Percentiles rank a stretch among this genome's conserved stretches.
Evolutionary conservation across 371 early-diverging fungal species (phyloP).

Genomic region (Mortierella sp.): DNA sequence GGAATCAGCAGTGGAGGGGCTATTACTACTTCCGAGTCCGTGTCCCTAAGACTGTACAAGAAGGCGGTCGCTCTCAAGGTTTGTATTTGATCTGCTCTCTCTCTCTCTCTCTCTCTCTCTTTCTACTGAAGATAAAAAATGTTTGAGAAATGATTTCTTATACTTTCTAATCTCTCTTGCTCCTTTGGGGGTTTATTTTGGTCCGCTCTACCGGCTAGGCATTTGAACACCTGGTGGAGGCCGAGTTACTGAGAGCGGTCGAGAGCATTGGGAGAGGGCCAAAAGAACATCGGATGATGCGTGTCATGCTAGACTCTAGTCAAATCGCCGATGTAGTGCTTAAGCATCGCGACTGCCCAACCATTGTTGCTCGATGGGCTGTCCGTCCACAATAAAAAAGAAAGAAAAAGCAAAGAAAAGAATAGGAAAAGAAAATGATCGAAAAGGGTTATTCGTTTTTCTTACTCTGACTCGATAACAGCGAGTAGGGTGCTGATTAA

Average conservation of each 20-base stretch:
- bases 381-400: slow-evolving; percentile 7
- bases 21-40: slow-evolving; percentile 51
- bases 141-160: too few relatives aligned
- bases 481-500: too few relatives aligned
- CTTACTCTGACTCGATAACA: background rate
- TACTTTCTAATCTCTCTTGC: background rate
- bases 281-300: slow-evolving; percentile 88
- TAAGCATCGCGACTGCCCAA: slow-evolving; percentile 65
- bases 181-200: background rate
- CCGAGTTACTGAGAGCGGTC: slow-evolving; percentile 76
- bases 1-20: slow-evolving; percentile 27
- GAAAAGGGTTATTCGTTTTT: slow-evolving; percentile 3
- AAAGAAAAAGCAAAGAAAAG: background rate
- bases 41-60: slow-evolving; percentile 78
- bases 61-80: slow-evolving; percentile 87
- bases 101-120: background rate
- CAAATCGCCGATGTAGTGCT: slow-evolving; percentile 75
- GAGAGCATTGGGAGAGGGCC: slow-evolving; percentile 74
- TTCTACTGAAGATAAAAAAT: background rate
- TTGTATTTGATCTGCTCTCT: slow-evolving; percentile 19
- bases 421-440: slow-evolving; percentile 2
- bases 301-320: slow-evolving; percentile 74
- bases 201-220: slow-evolving; percentile 56
- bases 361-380: slow-evolving; percentile 66
- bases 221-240: slow-evolving; percentile 75